phyloP scores from a whole-genome alignment of 768 basidiomycete genomes.

The Auricularia cornea region DNA sequence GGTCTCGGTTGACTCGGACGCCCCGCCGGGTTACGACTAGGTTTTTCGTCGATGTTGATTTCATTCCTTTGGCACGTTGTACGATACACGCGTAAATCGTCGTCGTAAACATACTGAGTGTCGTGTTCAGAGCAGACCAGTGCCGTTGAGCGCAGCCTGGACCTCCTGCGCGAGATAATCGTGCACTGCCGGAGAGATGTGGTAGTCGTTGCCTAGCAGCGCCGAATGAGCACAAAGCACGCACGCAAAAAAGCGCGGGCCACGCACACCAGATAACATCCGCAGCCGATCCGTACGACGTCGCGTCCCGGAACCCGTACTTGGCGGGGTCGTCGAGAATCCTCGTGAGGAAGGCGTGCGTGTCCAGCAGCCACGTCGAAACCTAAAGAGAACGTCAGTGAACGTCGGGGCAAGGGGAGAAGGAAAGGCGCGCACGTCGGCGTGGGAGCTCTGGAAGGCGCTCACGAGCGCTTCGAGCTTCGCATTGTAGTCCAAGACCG shows the following conservation, averaged over 20 bases:
- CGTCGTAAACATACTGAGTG: no score
- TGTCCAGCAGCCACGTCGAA: not conserved
- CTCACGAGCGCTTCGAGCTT: conserved; percentile 34
- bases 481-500: conserved; percentile 44
- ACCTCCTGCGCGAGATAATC: not conserved
- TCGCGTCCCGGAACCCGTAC: not conserved
- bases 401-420: not conserved
- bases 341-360: not conserved
- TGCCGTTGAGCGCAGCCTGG: not conserved
- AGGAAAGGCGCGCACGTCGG: conserved; percentile 30
- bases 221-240: no score
- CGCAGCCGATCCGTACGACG: not conserved
- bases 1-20: no score
- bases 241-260: no score
- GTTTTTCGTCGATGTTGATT: no score
- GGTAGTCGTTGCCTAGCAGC: not conserved
- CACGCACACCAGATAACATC: not conserved
- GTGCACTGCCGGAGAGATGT: not conserved
- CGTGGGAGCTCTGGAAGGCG: conserved; percentile 36
- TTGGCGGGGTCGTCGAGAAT: not conserved
- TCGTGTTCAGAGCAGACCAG: not conserved
- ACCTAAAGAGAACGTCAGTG: not conserved
- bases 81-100: no score
- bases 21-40: no score
- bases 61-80: no score